Conservation (phyloP, 139 green algal species). For the Pleodorina starrii region DNA sequence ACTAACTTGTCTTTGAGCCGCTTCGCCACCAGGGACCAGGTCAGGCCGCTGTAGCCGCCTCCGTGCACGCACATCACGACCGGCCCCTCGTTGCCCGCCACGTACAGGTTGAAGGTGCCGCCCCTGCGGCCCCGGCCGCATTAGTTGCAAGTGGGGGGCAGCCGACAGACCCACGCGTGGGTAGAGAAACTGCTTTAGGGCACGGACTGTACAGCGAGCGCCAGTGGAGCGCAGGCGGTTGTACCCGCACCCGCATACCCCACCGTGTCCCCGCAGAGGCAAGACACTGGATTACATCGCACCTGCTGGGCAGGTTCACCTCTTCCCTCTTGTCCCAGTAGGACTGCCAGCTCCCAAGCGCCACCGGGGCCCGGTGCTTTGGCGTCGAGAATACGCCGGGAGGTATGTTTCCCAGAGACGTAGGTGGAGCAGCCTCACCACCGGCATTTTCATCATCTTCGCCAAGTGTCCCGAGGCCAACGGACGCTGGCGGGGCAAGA, state of each 20-base stretch:
- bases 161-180: no score
- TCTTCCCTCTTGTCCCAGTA: slow-evolving; percentile 54
- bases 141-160: background rate
- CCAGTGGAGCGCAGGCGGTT: no score
- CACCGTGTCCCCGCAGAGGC: no score
- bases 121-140: slow-evolving; percentile 51
- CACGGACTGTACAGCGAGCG: no score
- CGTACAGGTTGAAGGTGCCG: slow-evolving; percentile 81
- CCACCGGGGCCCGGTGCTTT: background rate
- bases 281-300: no score
- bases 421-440: no score
- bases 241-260: no score
- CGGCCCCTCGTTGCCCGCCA: slow-evolving; percentile 69
- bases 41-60: slow-evolving; percentile 89
- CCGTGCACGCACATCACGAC: slow-evolving; percentile 78
- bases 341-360: slow-evolving; percentile 33
- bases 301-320: slow-evolving; percentile 53
- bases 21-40: slow-evolving; percentile 85
- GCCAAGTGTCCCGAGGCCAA: background rate
- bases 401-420: background rate
- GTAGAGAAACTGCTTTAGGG: no score
- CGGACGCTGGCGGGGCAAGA: background rate
- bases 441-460: slow-evolving; percentile 29
- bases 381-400: background rate
- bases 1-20: slow-evolving; percentile 76